phyloP scores from a whole-genome alignment of 192 early-diverging fungal genomes.

The Geosiphon pyriformis region DNA sequence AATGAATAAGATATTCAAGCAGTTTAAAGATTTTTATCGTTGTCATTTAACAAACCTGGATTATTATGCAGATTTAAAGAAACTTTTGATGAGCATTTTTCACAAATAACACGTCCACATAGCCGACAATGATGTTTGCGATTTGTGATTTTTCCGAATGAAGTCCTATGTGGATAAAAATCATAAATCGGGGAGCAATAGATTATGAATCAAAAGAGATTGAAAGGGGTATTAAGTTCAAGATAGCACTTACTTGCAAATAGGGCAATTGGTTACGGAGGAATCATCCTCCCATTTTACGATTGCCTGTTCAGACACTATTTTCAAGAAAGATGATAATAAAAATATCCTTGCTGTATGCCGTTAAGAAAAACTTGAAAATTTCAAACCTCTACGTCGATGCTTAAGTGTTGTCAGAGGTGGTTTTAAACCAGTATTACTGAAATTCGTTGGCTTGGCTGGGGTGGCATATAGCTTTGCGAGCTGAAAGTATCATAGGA shows the following conservation, averaged over 20 bases:
- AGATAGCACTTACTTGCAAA: slow-evolving; percentile 37
- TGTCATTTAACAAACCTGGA: slow-evolving; percentile 29
- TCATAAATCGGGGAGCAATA: no score
- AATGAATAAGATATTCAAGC: no score
- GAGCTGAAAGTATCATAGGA: slow-evolving; percentile 12
- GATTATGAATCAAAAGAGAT: no score
- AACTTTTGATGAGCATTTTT: slow-evolving; percentile 50
- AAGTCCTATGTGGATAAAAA: slow-evolving; percentile 23
- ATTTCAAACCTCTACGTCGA: slow-evolving; percentile 32
- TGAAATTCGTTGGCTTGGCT: slow-evolving; percentile 25
- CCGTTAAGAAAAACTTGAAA: not conserved
- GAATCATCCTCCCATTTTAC: slow-evolving; percentile 49
- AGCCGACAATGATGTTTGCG: slow-evolving; percentile 70
- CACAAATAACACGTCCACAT: slow-evolving; percentile 63
- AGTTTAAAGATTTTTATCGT: slow-evolving; percentile 8
- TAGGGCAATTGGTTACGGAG: slow-evolving; percentile 32
- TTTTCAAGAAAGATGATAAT: slow-evolving; percentile 3
- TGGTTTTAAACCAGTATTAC: slow-evolving; percentile 29
- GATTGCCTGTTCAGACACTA: slow-evolving; percentile 37
- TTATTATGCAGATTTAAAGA: slow-evolving; percentile 39
- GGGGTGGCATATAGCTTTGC: slow-evolving; percentile 26
- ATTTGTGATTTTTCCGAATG: slow-evolving; percentile 49
- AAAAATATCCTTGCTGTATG: not conserved
- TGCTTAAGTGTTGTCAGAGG: slow-evolving; percentile 33
- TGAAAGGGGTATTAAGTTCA: no score